Percentiles rank a stretch among this genome's conserved stretches.
These are phyloP conservation scores for Tolypocladium inflatum DNA, from an alignment of 2,329 filamentous ascomycete species.

Conservation along the genomic window DNA sequence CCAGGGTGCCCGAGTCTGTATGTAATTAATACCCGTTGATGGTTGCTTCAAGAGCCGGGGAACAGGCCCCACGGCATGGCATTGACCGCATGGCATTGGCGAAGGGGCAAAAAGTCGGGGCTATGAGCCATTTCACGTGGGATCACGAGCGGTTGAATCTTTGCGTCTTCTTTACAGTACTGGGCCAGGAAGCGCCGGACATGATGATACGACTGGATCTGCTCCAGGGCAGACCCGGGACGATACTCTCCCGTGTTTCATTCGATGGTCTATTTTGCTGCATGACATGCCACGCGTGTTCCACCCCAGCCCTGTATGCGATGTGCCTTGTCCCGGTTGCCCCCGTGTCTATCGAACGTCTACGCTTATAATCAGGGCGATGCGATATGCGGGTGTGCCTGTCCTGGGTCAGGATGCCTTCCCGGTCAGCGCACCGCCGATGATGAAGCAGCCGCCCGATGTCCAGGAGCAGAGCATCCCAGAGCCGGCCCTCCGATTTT, in stretches of 20 bases:
- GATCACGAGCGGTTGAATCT: not conserved
- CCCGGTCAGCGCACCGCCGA: not conserved
- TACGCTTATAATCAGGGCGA: not conserved
- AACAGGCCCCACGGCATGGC: too few species aligned
- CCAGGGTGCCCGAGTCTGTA: not conserved
- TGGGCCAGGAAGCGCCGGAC: not conserved
- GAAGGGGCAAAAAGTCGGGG: not conserved
- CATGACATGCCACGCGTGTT: not conserved
- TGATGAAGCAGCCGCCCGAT: not conserved
- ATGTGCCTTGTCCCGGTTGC: not conserved
- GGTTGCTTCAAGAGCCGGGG: not conserved
- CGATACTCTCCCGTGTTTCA: not conserved
- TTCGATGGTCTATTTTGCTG: not conserved
- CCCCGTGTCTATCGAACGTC: not conserved
- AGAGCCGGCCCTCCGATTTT: not conserved
- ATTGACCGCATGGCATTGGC: conserved; percentile 3
- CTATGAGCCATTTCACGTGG: not conserved
- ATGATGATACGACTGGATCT: not conserved
- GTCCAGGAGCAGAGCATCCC: not conserved
- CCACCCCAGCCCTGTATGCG: not conserved
- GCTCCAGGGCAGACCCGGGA: not conserved
- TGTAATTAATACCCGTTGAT: not conserved
- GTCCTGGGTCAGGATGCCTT: not conserved
- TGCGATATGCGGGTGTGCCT: not conserved
- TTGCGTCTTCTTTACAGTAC: not conserved